phyloP scores from a whole-genome alignment of 306 rosid genomes.

The Betula pendula region DNA sequence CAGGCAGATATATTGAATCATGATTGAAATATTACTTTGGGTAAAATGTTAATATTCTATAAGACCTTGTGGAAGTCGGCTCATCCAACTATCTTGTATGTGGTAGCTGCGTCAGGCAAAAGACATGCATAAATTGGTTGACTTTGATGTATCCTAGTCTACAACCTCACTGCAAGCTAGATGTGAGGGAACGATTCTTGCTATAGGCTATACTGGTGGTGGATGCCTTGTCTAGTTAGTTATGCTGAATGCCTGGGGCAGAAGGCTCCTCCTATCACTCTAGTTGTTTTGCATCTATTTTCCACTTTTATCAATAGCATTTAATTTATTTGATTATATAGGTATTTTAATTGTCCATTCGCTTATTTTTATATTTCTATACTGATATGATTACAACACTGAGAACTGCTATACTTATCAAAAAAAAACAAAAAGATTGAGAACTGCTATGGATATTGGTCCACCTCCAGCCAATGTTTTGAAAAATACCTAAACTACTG shows the following conservation, averaged over 20 bases:
- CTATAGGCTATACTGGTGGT: neutral
- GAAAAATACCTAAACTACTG: neutral
- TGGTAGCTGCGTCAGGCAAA: neutral
- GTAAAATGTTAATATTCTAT: neutral
- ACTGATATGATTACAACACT: too few relatives aligned
- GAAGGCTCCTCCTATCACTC: neutral
- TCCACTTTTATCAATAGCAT: neutral
- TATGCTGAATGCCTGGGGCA: neutral
- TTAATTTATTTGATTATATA: neutral
- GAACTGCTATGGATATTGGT: neutral
- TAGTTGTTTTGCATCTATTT: neutral
- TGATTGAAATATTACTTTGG: constrained; percentile 16
- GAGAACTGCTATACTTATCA: neutral
- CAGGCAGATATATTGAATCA: constrained; percentile 17
- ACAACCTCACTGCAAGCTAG: constrained; percentile 13
- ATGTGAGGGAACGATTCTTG: constrained; percentile 1
- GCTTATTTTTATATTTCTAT: neutral
- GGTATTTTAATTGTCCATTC: neutral
- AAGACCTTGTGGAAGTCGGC: constrained; percentile 9
- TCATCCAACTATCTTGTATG: neutral
- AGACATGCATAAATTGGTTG: constrained; percentile 9
- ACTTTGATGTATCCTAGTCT: neutral
- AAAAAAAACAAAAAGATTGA: too few relatives aligned
- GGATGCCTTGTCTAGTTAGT: constrained; percentile 9
- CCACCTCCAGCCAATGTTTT: neutral